Evolutionary conservation across 441 rosid species (phyloP).

Genomic region (Kokia cookei): DNA sequence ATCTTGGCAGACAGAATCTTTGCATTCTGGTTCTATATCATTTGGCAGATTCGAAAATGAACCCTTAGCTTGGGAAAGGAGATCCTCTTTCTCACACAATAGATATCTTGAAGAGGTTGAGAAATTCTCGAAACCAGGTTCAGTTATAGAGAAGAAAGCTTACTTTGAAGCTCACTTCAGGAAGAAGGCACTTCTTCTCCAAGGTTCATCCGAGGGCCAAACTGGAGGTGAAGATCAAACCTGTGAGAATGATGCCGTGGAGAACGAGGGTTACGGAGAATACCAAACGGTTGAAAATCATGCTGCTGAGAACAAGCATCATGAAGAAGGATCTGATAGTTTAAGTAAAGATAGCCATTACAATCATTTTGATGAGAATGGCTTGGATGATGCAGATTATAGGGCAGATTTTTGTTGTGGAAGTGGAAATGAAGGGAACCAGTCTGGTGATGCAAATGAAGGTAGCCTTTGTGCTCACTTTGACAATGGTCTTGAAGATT

Average conservation of each 20-base stretch:
- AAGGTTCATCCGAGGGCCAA: slow-evolving; percentile 33
- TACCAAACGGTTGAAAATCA: slow-evolving; percentile 19
- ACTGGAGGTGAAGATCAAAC: slow-evolving; percentile 24
- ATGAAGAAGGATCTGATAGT: slow-evolving; percentile 23
- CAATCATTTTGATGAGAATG: slow-evolving; percentile 24
- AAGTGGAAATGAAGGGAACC: slow-evolving; percentile 18
- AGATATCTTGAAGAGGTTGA: slow-evolving; percentile 89
- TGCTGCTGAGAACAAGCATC: slow-evolving; percentile 15
- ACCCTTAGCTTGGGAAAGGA: slow-evolving; percentile 69
- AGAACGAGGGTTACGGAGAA: slow-evolving; percentile 15
- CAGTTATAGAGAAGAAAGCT: slow-evolving; percentile 73
- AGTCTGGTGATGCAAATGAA: slow-evolving; percentile 20
- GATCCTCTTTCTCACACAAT: slow-evolving; percentile 79
- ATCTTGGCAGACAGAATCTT: slow-evolving; percentile 47
- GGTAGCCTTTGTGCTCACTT: slow-evolving; percentile 21
- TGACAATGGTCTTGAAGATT: slow-evolving; percentile 44
- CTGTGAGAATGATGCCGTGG: slow-evolving; percentile 20
- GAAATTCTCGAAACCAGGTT: slow-evolving; percentile 76
- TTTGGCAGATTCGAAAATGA: slow-evolving; percentile 87
- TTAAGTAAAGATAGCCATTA: slow-evolving; percentile 14
- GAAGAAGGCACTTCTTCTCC: slow-evolving; percentile 53
- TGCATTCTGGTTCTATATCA: slow-evolving; percentile 79
- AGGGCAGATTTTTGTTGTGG: slow-evolving; percentile 15
- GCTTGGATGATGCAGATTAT: slow-evolving; percentile 15
- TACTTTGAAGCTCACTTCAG: slow-evolving; percentile 81